Evolutionary conservation across 1,139 yeast species (phyloP), one percentile per base, ranked within the genome.

Genomic region (Meyerozyma smithsonii): DNA sequence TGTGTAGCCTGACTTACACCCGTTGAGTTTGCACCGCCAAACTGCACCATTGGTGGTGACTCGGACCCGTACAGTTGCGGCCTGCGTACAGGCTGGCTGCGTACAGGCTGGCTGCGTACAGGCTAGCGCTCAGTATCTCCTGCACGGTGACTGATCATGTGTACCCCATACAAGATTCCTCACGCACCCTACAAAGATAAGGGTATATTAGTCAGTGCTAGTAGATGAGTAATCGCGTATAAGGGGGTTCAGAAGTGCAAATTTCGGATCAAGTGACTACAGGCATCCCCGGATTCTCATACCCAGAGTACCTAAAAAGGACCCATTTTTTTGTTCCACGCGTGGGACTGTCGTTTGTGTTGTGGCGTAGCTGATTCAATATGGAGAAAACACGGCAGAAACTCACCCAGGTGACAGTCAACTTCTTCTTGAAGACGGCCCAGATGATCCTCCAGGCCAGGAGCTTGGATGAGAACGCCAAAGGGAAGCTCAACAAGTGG

Each of bases 361-460:
- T 23, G 25, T 23, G 25, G 25, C 25, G 25, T 23, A 23, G 10
- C 3, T 26, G 30, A 12, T 26, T 15, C n/a, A 30, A 1, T 7
- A 30, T 30, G 34, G 34, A 30, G 12, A 16, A 18, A 18, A 4
- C 34, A 8, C 19, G 23, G 11, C 34, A 30, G 20, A 71, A 71
- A 49, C 56, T 69, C 37, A 55, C 62, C 11, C 76, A 64, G 50
- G 75, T 77, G 46, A 64, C 75, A 11, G 78, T 80, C 64, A 84
- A 84, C 65, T 84, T 83, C 70, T 86, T 83, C 55, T 58, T 75
- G 42, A 85, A 84, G 55, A 71, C 86, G 4, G 84, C 84, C n/a
- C 84, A 81, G 48, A 66, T 84, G 17, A 70, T 81, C 11, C 44
- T 55, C 35, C 57, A 50, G 38, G 49, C 62, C 5, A 44, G 54